Conservation (phyloP, 768 basidiomycete species). For the Exsudoporus frostii region DNA sequence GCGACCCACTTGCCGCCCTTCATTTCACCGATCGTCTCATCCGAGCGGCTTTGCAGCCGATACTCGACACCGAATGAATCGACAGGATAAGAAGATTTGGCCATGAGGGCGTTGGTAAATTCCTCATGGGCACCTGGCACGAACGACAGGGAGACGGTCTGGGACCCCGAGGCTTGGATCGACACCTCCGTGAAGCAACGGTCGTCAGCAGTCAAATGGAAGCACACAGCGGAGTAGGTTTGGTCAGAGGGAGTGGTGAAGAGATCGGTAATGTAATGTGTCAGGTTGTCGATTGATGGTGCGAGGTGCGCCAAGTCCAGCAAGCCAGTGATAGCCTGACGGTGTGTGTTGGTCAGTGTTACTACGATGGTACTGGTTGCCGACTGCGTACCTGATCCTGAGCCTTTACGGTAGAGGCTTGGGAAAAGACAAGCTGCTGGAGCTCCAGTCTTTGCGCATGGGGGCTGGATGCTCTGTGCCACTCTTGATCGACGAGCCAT, state of each 20-base stretch:
- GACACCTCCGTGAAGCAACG: slow-evolving; percentile 42
- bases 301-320: slow-evolving; percentile 41
- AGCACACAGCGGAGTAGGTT: slow-evolving; percentile 52
- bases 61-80: slow-evolving; percentile 47
- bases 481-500: slow-evolving; percentile 66
- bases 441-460: slow-evolving; percentile 51
- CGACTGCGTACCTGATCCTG: slow-evolving; percentile 33
- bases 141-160: slow-evolving; percentile 52
- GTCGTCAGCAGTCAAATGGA: slow-evolving; percentile 31
- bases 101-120: slow-evolving; percentile 42
- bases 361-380: background rate
- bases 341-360: slow-evolving; percentile 1
- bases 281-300: slow-evolving; percentile 45
- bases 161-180: slow-evolving; percentile 34
- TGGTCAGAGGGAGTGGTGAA: slow-evolving; percentile 42
- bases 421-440: slow-evolving; percentile 68
- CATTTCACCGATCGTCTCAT: slow-evolving; percentile 64
- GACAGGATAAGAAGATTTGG: slow-evolving; percentile 25
- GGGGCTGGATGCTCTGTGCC: slow-evolving; percentile 36
- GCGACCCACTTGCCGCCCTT: slow-evolving; percentile 84
- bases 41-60: slow-evolving; percentile 45
- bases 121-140: slow-evolving; percentile 46
- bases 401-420: slow-evolving; percentile 38
- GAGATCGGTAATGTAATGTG: slow-evolving; percentile 43
- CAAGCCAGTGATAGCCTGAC: slow-evolving; percentile 29